Conservation (phyloP, 164 flowering plant genomes). For the Nelumbo lutea region DNA sequence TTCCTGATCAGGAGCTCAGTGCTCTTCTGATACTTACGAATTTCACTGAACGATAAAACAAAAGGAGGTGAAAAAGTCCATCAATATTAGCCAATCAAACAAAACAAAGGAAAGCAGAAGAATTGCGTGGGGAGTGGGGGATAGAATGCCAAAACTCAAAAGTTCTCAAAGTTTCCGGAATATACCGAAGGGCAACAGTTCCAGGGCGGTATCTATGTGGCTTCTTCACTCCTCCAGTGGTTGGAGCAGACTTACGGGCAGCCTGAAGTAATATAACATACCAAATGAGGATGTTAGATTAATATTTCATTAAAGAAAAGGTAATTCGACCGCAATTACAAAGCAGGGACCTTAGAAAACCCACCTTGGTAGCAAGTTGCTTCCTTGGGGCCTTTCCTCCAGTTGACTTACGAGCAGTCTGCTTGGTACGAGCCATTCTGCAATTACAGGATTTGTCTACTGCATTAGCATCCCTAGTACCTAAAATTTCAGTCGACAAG, state of each 20-base stretch:
- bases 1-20: constrained; percentile 25
- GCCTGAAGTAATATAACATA: no score
- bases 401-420: constrained; percentile 9
- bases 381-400: constrained; percentile 9
- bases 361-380: constrained; percentile 1
- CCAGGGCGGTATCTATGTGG: constrained; percentile 2
- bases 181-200: neutral
- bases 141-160: neutral
- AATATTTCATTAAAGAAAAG: neutral
- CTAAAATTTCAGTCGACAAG: no score
- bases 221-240: neutral
- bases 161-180: neutral
- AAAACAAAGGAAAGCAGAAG: no score
- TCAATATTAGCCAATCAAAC: no score
- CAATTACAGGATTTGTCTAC: neutral
- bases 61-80: neutral
- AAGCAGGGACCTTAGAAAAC: neutral
- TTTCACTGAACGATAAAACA: constrained; percentile 7
- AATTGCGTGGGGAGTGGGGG: no score
- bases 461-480: neutral
- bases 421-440: constrained; percentile 5
- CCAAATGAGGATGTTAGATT: neutral
- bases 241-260: neutral
- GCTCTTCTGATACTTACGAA: constrained; percentile 27
- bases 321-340: no score